phyloP scores from a whole-genome alignment of 2,329 filamentous ascomycete species.

The Aspergillus udagawae region DNA sequence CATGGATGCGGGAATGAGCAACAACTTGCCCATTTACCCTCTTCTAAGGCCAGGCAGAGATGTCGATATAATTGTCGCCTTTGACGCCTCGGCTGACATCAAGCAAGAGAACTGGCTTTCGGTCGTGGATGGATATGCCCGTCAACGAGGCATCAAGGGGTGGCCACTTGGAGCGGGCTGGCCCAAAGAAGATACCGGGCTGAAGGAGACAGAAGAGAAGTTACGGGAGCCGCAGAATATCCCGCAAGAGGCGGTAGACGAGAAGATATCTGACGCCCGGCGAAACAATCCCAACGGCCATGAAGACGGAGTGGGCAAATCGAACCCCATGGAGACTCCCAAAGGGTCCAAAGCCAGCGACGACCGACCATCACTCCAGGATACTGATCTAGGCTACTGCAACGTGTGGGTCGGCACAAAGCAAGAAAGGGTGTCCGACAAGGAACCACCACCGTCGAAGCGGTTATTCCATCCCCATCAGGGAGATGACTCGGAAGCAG shows the following conservation, averaged over 20 bases:
- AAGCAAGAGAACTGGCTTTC: conserved; percentile 93
- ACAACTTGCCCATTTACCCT: conserved; percentile 95
- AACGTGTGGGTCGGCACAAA: conserved; percentile 92
- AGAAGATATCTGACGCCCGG: conserved; percentile 60
- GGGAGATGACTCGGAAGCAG: conserved; percentile 58
- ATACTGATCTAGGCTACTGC: conserved; percentile 74
- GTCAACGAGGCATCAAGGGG: conserved; percentile 82
- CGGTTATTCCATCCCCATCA: conserved; percentile 39
- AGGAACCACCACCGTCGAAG: conserved; percentile 53
- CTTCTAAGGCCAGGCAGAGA: conserved; percentile 82
- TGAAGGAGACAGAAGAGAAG: conserved; percentile 59
- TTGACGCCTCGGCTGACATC: conserved; percentile 91
- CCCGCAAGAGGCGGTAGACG: conserved; percentile 57
- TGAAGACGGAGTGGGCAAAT: conserved; percentile 6
- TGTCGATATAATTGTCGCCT: conserved; percentile 85
- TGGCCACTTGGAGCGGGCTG: conserved; percentile 96
- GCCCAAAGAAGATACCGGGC: conserved; percentile 62
- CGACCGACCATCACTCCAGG: conserved; percentile 34
- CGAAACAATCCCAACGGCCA: conserved; percentile 27
- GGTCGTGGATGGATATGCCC: conserved; percentile 87
- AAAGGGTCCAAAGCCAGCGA: conserved; percentile 39
- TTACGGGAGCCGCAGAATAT: conserved; percentile 65
- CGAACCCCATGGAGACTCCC: conserved; percentile 33
- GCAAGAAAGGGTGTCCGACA: conserved; percentile 61
- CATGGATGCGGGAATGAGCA: conserved; percentile 98